Conservation (phyloP, 129 eudicot species). For the Daucus carota region DNA sequence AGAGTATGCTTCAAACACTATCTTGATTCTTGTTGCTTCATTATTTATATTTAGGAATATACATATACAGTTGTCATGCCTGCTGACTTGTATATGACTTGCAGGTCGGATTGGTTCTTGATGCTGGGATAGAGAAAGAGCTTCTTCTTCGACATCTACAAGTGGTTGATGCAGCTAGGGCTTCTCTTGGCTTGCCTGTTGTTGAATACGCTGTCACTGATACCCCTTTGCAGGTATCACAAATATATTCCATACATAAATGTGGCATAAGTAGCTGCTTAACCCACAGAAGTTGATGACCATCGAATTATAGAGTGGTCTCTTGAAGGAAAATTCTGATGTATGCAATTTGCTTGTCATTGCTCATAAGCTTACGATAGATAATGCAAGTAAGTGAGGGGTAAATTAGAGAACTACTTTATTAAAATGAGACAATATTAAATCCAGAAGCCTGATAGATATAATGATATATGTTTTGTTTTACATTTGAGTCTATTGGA, state of each 20-base stretch:
- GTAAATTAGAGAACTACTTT: background rate
- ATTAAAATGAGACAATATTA: background rate
- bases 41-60: background rate
- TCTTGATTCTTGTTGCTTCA: background rate
- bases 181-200: constrained; percentile 96
- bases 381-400: background rate
- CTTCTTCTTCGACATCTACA: constrained; percentile 79
- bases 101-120: constrained; percentile 97
- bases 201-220: constrained; percentile 77
- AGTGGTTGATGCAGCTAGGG: constrained; percentile 90
- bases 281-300: background rate
- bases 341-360: background rate
- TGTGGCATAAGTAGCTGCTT: background rate
- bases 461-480: background rate
- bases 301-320: background rate
- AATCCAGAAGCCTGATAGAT: background rate
- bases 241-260: background rate
- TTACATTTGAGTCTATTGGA: background rate
- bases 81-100: constrained; percentile 4
- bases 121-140: constrained; percentile 85
- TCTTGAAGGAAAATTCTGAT: background rate
- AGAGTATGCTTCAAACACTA: constrained; percentile 31
- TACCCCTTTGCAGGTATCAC: constrained; percentile 53
- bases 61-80: background rate
- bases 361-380: background rate